These are phyloP conservation scores for Diplosphaera chodatii DNA, from an alignment of 139 green algal genomes.

Conservation along the genomic window DNA sequence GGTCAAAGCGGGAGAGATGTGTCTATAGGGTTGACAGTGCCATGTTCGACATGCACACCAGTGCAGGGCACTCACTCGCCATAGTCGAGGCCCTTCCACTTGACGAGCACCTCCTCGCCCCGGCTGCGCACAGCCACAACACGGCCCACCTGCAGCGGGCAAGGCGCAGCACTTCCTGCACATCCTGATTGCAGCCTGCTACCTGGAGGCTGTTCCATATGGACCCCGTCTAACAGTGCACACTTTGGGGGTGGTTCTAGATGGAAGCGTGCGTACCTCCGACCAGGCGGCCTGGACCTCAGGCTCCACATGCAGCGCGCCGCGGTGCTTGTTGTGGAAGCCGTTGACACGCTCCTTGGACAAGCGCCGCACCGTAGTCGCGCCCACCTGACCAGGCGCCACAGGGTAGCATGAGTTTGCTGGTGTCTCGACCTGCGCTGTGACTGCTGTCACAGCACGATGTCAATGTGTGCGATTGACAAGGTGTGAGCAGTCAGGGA, in stretches of 20 bases:
- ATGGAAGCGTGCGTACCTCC: not conserved
- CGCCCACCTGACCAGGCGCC: conserved; percentile 14
- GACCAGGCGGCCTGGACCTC: conserved; percentile 19
- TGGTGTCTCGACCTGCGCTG: no score
- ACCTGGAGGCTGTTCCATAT: no score
- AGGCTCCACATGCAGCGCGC: conserved; percentile 10
- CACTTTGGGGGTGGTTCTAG: no score
- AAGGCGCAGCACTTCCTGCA: no score
- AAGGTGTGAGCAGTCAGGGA: not conserved
- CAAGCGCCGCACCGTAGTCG: not conserved
- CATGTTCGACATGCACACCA: no score
- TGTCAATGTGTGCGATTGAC: no score
- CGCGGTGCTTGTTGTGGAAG: conserved; percentile 13
- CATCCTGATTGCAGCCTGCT: no score
- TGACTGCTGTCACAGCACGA: no score
- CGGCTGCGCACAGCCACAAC: conserved; percentile 3
- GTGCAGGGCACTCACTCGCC: not conserved
- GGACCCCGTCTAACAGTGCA: no score
- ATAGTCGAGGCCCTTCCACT: conserved; percentile 22
- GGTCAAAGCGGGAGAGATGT: no score
- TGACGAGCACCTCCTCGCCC: conserved; percentile 7
- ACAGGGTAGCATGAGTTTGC: no score
- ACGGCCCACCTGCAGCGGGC: conserved; percentile 18
- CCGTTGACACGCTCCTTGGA: not conserved
- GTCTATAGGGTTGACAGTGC: no score